Conservation (phyloP, 371 early-diverging fungal genomes). For the Lichtheimia hyalospora region DNA sequence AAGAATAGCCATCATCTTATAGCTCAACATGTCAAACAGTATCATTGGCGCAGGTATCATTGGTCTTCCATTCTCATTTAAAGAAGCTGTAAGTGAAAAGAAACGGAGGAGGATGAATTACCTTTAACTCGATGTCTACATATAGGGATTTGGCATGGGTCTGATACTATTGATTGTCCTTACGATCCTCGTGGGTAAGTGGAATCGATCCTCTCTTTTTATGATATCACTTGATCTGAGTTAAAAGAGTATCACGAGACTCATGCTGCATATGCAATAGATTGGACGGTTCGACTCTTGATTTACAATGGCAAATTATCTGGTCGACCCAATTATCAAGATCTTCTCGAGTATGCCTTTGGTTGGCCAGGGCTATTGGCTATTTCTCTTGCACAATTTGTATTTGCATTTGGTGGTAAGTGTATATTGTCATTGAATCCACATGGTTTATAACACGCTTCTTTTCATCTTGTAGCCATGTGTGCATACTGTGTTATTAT, state of each 20-base stretch:
- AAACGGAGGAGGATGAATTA: not conserved
- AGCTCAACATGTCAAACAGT: slow-evolving; percentile 77
- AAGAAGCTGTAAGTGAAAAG: slow-evolving; percentile 46
- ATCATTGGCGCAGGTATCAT: slow-evolving; percentile 79
- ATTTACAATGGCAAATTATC: slow-evolving; percentile 71
- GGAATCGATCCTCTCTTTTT: not conserved
- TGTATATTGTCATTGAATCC: not conserved
- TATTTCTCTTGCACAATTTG: slow-evolving; percentile 78
- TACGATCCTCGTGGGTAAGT: slow-evolving; percentile 64
- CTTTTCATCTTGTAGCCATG: slow-evolving; percentile 51
- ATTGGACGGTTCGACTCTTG: slow-evolving; percentile 78
- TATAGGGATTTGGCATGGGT: slow-evolving; percentile 63
- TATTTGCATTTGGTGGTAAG: slow-evolving; percentile 82
- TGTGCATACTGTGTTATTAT: slow-evolving; percentile 80
- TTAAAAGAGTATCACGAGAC: too few species aligned
- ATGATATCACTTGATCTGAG: not conserved
- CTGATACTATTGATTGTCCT: slow-evolving; percentile 59
- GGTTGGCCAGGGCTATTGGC: slow-evolving; percentile 69
- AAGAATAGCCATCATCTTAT: slow-evolving; percentile 28
- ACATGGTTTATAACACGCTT: not conserved
- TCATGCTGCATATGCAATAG: slow-evolving; percentile 22
- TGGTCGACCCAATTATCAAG: slow-evolving; percentile 75
- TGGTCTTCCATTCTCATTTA: slow-evolving; percentile 64
- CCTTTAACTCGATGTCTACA: not conserved
- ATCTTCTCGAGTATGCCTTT: slow-evolving; percentile 72